Conservation (phyloP, 148 eudicot species). For the Rhododendron molle region DNA sequence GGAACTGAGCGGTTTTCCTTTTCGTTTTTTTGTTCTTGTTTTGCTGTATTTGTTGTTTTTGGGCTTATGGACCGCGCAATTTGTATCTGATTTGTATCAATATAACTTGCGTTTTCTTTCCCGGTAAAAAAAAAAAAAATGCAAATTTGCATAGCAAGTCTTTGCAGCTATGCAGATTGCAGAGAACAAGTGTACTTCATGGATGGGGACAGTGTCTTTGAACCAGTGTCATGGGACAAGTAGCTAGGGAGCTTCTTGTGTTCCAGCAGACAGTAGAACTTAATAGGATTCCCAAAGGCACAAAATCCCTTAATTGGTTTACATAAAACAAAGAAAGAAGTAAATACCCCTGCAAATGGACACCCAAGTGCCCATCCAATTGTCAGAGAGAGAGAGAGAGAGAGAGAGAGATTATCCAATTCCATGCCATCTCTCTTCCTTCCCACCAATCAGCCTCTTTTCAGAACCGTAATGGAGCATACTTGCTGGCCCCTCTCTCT, state of each 20-base stretch:
- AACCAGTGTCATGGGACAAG: neutral
- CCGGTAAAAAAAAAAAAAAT: too few species aligned
- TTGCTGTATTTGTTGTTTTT: neutral
- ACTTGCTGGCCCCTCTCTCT: neutral
- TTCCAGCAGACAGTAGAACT: neutral
- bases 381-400: slow-evolving; percentile 15
- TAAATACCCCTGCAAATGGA: slow-evolving; percentile 4
- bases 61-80: too few species aligned
- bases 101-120: too few species aligned
- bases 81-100: too few species aligned
- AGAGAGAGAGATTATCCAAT: neutral
- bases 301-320: neutral
- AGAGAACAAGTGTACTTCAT: neutral
- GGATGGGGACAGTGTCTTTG: neutral
- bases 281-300: neutral
- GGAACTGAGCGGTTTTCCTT: too few species aligned
- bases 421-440: too few species aligned
- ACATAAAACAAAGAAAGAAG: neutral
- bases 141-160: neutral
- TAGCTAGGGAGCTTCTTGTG: neutral
- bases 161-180: neutral
- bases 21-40: too few species aligned
- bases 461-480: too few species aligned
- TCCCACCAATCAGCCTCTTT: too few species aligned
- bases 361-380: slow-evolving; percentile 26